A percentile compares a stretch with the other conserved stretches of the same genome.
phyloP scores from a whole-genome alignment of 495 filamentous ascomycete species.

The Penicillium silybi region DNA sequence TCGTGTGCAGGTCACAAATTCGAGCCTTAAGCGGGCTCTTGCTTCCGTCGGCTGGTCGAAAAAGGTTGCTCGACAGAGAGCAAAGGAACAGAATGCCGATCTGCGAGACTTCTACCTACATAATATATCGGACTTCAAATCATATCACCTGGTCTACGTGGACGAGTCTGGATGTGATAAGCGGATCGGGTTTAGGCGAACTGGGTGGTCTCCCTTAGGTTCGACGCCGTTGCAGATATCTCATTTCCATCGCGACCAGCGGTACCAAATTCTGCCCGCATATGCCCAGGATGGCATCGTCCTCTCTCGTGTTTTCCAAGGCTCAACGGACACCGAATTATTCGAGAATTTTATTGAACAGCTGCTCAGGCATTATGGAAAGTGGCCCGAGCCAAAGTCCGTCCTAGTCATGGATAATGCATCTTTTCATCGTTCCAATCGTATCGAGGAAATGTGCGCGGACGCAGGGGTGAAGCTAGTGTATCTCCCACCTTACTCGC shows the following conservation, averaged over 20 bases:
- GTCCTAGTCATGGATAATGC: too few species aligned
- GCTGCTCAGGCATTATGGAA: conserved; percentile 7
- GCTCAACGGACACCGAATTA: conserved; percentile 26
- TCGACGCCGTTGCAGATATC: neutral
- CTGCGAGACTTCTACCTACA: neutral
- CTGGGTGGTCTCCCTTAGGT: neutral
- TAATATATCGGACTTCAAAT: neutral
- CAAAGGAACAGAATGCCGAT: neutral
- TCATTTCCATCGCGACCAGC: conserved; percentile 20
- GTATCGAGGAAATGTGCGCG: too few species aligned
- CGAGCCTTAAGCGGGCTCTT: conserved; percentile 5
- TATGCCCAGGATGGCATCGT: conserved; percentile 32
- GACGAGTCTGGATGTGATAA: neutral
- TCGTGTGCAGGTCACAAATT: conserved; percentile 2
- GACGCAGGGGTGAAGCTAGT: too few species aligned
- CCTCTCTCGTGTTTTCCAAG: conserved; percentile 25
- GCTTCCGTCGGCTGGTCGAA: conserved; percentile 8
- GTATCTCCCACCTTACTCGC: too few species aligned
- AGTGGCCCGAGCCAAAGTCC: neutral
- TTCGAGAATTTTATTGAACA: conserved; percentile 38
- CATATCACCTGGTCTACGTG: neutral
- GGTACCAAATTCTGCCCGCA: conserved; percentile 33
- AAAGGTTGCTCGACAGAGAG: conserved; percentile 7
- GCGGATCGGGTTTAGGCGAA: neutral
- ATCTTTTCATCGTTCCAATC: too few species aligned